Base-by-base conservation (phyloP, 331 rosid genomes). In the Rosa hybrid region DNA sequence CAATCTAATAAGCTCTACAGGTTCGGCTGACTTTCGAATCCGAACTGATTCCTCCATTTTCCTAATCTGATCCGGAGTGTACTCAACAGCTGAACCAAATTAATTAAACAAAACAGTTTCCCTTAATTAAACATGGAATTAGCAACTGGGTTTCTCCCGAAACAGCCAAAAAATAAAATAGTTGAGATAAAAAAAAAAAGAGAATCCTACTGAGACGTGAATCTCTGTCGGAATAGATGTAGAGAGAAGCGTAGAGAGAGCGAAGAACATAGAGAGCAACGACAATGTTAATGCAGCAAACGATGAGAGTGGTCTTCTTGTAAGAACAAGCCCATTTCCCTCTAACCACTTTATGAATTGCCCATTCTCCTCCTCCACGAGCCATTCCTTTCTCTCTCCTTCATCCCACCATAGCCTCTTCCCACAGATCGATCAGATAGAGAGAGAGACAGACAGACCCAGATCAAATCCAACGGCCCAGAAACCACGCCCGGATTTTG, bases 251-350 rank as follows among this genome's bases (percentile, higher is more conserved):
- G 86, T 92, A 94, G 48, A 94, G 96, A 72, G 89, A 85, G 27
- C 91, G 98, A 83, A 94, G 90, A 84, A 91, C 93, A 83, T 76
- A 92, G 79, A 94, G 96, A 77, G 98, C 94, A 78, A 94, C 84
- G 34, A 88, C 85, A 81, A 94, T 94, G 88, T 94, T 94, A 89
- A 94, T 74, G 81, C 87, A 84, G 84, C 98, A 91, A 82, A 92
- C 87, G 23, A 86, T 12, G 67, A 92, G 82, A 82, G 98, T 89
- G 78, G 90, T 86, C 79, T 82, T 94, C 94, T 89, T 92, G 90
- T 90, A 94, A 12, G 97, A 94, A 82, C 88, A 92, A 60, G 79
- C 72, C 97, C 91, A 91, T 80, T 86, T 90, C 42, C 86, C 77
- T 91, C 93, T 85, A 41, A 84, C 89, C 68, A 30, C 68, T 62